Conservation (phyloP, 2,329 filamentous ascomycete genomes). For the Malbranchea cinnamomea region DNA sequence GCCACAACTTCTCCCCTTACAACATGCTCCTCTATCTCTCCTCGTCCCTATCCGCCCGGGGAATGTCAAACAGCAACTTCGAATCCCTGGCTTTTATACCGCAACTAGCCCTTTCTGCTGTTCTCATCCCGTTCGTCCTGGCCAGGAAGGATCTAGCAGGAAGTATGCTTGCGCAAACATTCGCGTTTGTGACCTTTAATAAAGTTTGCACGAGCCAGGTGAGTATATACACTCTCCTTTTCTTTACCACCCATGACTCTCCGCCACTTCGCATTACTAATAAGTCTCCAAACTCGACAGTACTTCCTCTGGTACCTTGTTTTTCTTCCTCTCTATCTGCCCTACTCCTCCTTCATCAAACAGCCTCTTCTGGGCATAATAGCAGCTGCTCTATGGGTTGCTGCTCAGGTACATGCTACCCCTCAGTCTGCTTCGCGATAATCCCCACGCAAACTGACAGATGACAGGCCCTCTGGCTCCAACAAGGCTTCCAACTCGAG, state of each 20-base stretch:
- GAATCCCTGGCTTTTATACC: constrained; percentile 81
- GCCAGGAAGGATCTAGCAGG: constrained; percentile 69
- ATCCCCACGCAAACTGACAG: constrained; percentile 7
- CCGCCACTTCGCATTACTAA: constrained; percentile 4
- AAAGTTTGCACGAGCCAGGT: constrained; percentile 98
- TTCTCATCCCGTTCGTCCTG: constrained; percentile 59
- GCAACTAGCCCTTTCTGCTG: constrained; percentile 64
- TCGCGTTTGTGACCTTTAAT: constrained; percentile 94
- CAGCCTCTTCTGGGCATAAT: constrained; percentile 45
- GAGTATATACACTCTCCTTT: constrained; percentile 19
- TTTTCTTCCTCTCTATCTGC: constrained; percentile 81
- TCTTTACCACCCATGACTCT: constrained; percentile 2
- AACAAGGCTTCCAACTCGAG: constrained; percentile 60
- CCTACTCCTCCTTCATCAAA: constrained; percentile 55
- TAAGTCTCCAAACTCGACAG: constrained; percentile 29
- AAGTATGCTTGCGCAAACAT: constrained; percentile 87
- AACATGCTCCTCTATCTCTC: constrained; percentile 80
- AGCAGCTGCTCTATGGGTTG: constrained; percentile 58
- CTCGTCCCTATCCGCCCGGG: constrained; percentile 43
- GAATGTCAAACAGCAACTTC: constrained; percentile 27
- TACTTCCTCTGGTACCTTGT: constrained; percentile 99
- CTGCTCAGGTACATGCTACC: constrained; percentile 43
- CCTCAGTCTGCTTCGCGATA: neutral
- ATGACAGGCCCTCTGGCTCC: constrained; percentile 49
- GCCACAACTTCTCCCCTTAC: constrained; percentile 97